Base-by-base conservation (phyloP, 768 basidiomycete species). In the Xerocomus potaroensis region DNA sequence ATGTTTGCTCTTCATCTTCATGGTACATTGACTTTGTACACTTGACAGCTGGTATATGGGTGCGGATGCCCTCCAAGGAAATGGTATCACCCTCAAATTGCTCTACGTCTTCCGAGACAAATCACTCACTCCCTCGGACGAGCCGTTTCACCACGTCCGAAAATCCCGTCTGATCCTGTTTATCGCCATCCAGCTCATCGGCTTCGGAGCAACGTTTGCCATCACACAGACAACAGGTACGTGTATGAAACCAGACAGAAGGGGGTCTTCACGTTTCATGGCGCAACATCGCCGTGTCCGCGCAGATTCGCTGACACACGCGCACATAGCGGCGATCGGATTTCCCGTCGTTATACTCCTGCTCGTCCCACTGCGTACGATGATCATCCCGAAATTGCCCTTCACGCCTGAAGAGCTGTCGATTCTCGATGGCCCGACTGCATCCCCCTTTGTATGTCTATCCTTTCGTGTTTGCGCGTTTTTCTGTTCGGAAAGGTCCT, bases 261-360 rank as follows among this genome's bases (percentile, higher is more conserved):
- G n/a, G n/a, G n/a, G n/a, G n/a, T n/a, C n/a, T n/a, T n/a, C n/a
- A n/a, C n/a, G n/a, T n/a, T n/a, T n/a, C n/a, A n/a, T n/a, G n/a
- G n/a, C n/a, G 11, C 26, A 19, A 2, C 5, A 15, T 40, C 27
- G 5, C 18, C 10, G 5, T 22, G 14, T 4, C 15, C 21, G 8
- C 15, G 41, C 12, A 16, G 5, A 33, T 33, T n/a, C 12, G n/a
- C 33, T 35, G 33, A 43, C 14, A 8, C 4, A 23, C 42, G 11
- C 46, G 31, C 12, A 48, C 61, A 4, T 33, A 84, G 92, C 88
- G 33, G 91, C 91, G 4, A 91, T 95, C 48, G 91, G 85, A 1
- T 96, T 96, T 63, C 91, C 93, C 0, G 75, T 95, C 41, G 80
- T 96, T 57, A 93, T 95, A 58, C 78, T 89, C 62, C 65, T 90